Evolutionary conservation across 139 green algal species (phyloP).

Genomic region (Micractinium conductrix): DNA sequence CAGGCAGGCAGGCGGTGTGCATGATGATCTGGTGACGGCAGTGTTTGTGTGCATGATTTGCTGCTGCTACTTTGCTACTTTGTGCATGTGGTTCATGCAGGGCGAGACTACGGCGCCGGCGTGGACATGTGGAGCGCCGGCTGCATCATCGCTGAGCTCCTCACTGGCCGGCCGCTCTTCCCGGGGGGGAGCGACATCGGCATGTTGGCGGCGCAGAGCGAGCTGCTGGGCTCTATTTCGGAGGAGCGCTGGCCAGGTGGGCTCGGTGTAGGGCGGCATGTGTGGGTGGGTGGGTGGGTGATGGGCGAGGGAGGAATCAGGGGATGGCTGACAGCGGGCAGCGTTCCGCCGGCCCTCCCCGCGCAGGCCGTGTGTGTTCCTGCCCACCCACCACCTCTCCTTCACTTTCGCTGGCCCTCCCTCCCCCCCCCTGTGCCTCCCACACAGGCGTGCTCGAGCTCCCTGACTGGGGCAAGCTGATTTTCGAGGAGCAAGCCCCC

Average conservation of each 20-base stretch:
- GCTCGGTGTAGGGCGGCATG: background rate
- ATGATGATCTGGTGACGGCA: too few relatives aligned
- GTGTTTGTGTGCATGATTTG: too few relatives aligned
- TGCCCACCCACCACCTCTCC: background rate
- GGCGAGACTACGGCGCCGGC: slow-evolving; percentile 74
- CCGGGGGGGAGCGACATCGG: slow-evolving; percentile 91
- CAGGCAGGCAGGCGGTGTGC: too few relatives aligned
- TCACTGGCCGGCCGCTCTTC: slow-evolving; percentile 89
- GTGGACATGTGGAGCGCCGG: slow-evolving; percentile 93
- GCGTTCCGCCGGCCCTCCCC: background rate
- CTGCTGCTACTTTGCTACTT: too few relatives aligned
- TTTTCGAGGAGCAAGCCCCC: slow-evolving; percentile 2
- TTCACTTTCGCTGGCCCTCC: background rate
- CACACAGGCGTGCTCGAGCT: slow-evolving; percentile 48
- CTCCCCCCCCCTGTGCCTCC: background rate
- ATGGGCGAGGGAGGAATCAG: background rate
- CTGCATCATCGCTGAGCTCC: slow-evolving; percentile 91
- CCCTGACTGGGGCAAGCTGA: slow-evolving; percentile 79
- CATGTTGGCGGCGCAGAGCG: slow-evolving; percentile 88
- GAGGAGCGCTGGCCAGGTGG: slow-evolving; percentile 57
- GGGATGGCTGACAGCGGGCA: too few relatives aligned
- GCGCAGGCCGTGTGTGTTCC: background rate
- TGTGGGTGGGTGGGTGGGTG: background rate
- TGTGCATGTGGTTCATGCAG: too few relatives aligned
- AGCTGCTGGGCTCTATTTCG: slow-evolving; percentile 63